Percentiles rank a stretch among this genome's conserved stretches.
Evolutionary conservation across 495 filamentous ascomycete genomes (phyloP).

Genomic region (Penicillium ucsense): DNA sequence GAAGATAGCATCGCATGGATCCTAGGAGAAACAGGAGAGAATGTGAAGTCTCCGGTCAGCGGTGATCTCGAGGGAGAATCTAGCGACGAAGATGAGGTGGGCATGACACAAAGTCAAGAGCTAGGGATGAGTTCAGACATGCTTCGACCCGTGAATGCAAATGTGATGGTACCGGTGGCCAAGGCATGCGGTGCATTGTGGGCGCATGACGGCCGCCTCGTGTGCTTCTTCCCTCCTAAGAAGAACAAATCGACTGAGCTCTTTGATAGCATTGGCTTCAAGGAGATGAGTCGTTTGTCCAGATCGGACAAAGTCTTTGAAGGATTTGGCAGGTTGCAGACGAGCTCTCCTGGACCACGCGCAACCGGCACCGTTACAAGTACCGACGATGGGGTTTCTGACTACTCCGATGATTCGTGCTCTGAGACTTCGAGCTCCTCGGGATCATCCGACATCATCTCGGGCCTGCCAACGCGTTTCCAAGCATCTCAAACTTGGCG

Average conservation of each 20-base stretch:
- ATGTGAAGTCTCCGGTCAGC: constrained; percentile 41
- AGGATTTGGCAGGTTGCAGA: constrained; percentile 72
- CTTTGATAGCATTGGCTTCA: constrained; percentile 51
- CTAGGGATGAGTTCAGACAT: constrained; percentile 46
- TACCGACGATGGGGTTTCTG: constrained; percentile 42
- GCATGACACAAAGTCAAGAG: constrained; percentile 39
- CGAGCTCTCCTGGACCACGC: constrained; percentile 41
- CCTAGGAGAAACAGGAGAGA: constrained; percentile 36
- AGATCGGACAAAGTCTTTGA: constrained; percentile 69
- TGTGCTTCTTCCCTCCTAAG: constrained; percentile 82
- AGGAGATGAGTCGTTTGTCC: constrained; percentile 47
- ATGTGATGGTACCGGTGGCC: constrained; percentile 67
- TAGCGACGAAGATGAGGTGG: constrained; percentile 80
- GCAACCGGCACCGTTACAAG: constrained; percentile 37
- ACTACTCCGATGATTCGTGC: constrained; percentile 57
- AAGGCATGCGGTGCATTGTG: constrained; percentile 68
- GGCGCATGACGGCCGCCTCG: constrained; percentile 64
- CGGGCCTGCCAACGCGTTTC: constrained; percentile 37
- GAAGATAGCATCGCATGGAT: constrained; percentile 66
- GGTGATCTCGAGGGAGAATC: constrained; percentile 60
- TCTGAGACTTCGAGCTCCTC: constrained; percentile 62
- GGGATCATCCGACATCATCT: constrained; percentile 51
- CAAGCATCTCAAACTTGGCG: constrained; percentile 46
- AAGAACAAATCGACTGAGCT: constrained; percentile 59
- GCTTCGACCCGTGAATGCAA: constrained; percentile 50